Evolutionary conservation across 1,284 basidiomycete genomes (phyloP).

Genomic region (Hemileia vastatrix): DNA sequence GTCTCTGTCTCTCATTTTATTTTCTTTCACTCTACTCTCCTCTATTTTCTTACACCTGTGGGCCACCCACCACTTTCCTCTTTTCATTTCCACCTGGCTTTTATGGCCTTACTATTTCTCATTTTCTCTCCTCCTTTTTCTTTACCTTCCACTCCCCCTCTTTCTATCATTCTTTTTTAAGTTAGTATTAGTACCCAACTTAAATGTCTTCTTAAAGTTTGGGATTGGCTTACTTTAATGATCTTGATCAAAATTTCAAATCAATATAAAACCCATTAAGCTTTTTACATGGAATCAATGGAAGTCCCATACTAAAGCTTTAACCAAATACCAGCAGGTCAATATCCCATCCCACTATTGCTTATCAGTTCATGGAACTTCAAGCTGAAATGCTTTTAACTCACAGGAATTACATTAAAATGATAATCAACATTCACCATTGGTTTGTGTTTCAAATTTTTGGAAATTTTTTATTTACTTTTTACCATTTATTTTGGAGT

Average conservation of each 20-base stretch:
- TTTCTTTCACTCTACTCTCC: too few relatives aligned
- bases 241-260: neutral
- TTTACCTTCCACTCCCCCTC: too few relatives aligned
- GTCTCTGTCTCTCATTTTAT: too few relatives aligned
- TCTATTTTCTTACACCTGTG: too few relatives aligned
- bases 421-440: constrained; percentile 10
- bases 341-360: neutral
- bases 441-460: constrained; percentile 11
- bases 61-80: too few relatives aligned
- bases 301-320: constrained; percentile 12
- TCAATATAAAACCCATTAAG: neutral
- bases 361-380: too few relatives aligned
- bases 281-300: constrained; percentile 20
- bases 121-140: too few relatives aligned
- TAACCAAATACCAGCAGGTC: constrained; percentile 16
- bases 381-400: too few relatives aligned
- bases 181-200: neutral
- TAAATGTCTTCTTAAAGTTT: neutral
- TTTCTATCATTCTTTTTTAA: too few relatives aligned
- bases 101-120: too few relatives aligned
- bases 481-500: neutral
- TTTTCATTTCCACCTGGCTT: too few relatives aligned
- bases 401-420: constrained; percentile 13
- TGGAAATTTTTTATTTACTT: neutral
- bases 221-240: neutral